These are phyloP conservation scores for Ballota nigra DNA, from an alignment of 257 asterid species.

Conservation along the genomic window DNA sequence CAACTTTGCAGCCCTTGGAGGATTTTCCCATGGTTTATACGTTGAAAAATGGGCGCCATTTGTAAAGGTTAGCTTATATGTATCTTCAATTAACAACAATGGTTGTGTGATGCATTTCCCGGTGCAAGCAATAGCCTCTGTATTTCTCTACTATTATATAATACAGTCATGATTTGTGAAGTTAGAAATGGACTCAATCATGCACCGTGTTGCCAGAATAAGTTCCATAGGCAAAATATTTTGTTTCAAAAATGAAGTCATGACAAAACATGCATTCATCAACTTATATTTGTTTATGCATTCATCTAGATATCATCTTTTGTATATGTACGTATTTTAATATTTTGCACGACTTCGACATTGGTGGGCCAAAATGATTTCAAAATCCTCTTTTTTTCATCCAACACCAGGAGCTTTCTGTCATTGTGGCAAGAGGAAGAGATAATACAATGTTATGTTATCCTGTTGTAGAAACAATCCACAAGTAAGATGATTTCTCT, in stretches of 20 bases:
- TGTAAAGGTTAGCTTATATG: conserved; percentile 63
- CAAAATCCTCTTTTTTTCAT: neutral
- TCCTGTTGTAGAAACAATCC: conserved; percentile 92
- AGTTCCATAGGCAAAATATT: neutral
- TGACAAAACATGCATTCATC: neutral
- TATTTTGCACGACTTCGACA: neutral
- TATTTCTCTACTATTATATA: neutral
- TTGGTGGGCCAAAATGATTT: conserved; percentile 5
- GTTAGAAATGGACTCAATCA: neutral
- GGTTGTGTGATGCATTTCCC: neutral
- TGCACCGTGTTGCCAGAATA: neutral
- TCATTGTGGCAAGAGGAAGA: conserved; percentile 4
- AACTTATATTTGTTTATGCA: neutral
- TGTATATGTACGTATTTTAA: neutral
- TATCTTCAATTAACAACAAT: conserved; percentile 4
- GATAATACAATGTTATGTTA: conserved; percentile 37
- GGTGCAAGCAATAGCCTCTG: neutral
- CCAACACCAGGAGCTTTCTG: neutral
- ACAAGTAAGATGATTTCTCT: conserved; percentile 47
- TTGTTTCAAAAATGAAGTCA: neutral
- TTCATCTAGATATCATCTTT: neutral
- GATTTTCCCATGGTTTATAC: conserved; percentile 80
- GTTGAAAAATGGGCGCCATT: conserved; percentile 95
- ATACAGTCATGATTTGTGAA: neutral
- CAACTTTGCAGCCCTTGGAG: conserved; percentile 78